phyloP scores from a whole-genome alignment of 2,329 filamentous ascomycete genomes.

The Alternaria panax region DNA sequence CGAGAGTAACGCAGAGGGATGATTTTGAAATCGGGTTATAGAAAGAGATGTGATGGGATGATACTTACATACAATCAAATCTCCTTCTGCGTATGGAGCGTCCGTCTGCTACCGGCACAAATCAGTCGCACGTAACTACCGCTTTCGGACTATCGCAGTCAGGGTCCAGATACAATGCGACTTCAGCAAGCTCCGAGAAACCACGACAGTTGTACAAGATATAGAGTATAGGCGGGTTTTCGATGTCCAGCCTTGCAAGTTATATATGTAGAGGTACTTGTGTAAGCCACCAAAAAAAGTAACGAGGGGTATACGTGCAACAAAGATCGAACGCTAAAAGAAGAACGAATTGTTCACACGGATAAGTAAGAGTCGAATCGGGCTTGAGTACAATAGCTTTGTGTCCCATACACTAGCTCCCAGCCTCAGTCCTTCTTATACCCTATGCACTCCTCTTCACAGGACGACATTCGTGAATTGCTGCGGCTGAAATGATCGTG shows the following conservation, averaged over 20 bases:
- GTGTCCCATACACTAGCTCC: background rate
- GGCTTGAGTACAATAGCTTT: background rate
- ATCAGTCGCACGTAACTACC: background rate
- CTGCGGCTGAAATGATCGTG: conserved; percentile 1
- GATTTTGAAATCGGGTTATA: background rate
- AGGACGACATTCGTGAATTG: background rate
- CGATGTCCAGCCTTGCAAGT: background rate
- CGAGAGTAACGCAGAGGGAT: background rate
- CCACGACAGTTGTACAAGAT: background rate
- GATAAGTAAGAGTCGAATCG: background rate
- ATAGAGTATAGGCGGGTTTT: background rate
- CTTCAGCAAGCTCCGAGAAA: background rate
- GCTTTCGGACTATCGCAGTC: background rate
- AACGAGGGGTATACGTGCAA: conserved; percentile 9
- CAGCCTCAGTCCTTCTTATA: background rate
- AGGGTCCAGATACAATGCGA: background rate
- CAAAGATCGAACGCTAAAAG: background rate
- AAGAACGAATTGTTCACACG: background rate
- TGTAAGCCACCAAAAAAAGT: conserved; percentile 1
- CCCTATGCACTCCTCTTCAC: background rate
- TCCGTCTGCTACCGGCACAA: background rate
- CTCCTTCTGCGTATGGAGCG: background rate
- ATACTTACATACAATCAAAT: background rate
- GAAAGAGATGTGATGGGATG: background rate
- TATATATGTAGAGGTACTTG: background rate